Evolutionary conservation across 148 eudicot genomes (phyloP).

Genomic region (Pouteria glomerata): DNA sequence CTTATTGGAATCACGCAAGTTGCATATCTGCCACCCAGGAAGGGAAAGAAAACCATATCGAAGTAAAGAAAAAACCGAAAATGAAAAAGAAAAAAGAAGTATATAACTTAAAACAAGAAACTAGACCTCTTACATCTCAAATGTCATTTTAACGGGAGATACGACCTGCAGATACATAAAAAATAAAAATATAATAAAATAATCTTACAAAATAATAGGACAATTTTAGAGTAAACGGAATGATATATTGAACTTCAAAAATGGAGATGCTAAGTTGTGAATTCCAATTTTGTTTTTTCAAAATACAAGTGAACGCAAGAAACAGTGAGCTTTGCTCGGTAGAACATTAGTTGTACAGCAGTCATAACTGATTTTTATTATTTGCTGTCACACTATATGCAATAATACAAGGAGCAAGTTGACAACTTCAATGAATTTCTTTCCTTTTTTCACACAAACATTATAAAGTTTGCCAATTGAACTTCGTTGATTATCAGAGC

Average conservation of each 20-base stretch:
- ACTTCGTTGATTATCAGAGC: not conserved
- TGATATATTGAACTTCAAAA: not conserved
- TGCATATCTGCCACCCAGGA: conserved; percentile 44
- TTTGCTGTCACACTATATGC: not conserved
- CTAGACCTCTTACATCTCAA: conserved; percentile 65
- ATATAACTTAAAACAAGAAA: not conserved
- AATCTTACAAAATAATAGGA: not conserved
- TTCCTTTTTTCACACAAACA: no score
- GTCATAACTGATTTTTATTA: not conserved
- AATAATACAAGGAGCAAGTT: not conserved
- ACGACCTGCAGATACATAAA: conserved; percentile 63
- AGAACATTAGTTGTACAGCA: not conserved
- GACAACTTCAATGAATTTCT: not conserved
- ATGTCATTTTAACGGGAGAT: conserved; percentile 92
- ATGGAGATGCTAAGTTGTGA: not conserved
- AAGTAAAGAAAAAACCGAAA: not conserved
- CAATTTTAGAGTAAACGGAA: not conserved
- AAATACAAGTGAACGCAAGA: not conserved
- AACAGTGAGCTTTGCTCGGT: not conserved
- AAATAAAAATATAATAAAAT: not conserved
- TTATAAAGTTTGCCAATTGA: not conserved
- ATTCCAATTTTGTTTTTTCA: not conserved
- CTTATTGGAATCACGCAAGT: conserved; percentile 89
- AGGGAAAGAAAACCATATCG: not conserved
- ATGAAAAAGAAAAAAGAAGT: not conserved